phyloP scores from a whole-genome alignment of 768 basidiomycete species.

The Trametes villosa region DNA sequence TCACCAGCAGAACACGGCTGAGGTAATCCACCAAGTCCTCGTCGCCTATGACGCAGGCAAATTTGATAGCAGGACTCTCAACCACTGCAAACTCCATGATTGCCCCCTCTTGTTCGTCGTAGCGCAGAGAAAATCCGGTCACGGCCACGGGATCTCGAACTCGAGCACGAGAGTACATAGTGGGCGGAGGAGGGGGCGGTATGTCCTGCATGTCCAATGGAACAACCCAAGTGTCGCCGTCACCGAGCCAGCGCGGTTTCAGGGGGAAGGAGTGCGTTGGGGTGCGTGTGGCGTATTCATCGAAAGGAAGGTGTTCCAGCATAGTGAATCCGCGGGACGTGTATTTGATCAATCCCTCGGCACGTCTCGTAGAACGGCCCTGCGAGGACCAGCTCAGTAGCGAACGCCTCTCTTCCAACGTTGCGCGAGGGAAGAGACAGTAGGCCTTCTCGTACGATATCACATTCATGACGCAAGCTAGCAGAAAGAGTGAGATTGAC shows the following conservation, averaged over 20 bases:
- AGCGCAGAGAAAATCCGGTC: background rate
- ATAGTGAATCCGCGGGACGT: slow-evolving; percentile 31
- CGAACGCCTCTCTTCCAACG: slow-evolving; percentile 39
- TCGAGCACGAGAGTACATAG: background rate
- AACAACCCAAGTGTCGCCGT: background rate
- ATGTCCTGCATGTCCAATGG: background rate
- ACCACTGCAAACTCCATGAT: background rate
- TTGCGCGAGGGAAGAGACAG: slow-evolving; percentile 46
- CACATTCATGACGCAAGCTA: slow-evolving; percentile 50
- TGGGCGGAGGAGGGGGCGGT: background rate
- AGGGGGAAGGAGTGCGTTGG: background rate
- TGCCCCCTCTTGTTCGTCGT: background rate
- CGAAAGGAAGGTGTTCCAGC: slow-evolving; percentile 32
- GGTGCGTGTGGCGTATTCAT: background rate
- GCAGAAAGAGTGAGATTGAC: background rate
- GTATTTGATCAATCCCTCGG: background rate
- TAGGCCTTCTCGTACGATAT: slow-evolving; percentile 47
- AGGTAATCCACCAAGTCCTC: background rate
- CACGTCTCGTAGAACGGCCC: background rate
- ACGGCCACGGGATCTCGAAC: background rate
- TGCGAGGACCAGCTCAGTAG: slow-evolving; percentile 22
- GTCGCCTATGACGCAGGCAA: background rate
- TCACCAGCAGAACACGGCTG: background rate
- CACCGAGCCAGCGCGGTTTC: background rate
- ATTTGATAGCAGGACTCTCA: background rate